phyloP scores from a whole-genome alignment of 768 basidiomycete species.

The Rhodotorula diobovata region DNA sequence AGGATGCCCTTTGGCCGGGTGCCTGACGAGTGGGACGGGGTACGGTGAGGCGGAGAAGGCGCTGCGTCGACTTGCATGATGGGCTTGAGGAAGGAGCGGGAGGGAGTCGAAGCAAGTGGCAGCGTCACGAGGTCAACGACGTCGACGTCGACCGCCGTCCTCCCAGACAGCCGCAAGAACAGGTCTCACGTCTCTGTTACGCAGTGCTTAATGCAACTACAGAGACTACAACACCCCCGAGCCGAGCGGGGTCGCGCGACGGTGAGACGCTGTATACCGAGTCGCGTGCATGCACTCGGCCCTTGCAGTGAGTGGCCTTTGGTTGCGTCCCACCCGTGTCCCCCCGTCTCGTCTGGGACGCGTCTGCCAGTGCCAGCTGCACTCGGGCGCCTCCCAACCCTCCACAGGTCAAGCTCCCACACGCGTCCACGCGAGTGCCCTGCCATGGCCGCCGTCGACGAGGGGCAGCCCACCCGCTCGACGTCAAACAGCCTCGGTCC shows the following conservation, averaged over 20 bases:
- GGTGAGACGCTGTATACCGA: no score
- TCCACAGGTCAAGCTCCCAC: neutral
- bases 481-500: neutral
- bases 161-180: no score
- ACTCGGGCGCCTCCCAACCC: neutral
- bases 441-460: neutral
- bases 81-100: neutral
- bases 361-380: neutral
- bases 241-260: no score
- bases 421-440: neutral
- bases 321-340: neutral
- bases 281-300: no score
- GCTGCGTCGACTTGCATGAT: neutral
- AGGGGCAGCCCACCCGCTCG: neutral
- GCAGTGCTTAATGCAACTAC: no score
- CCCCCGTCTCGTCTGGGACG: no score
- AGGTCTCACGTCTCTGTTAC: no score
- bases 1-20: conserved; percentile 39
- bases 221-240: no score
- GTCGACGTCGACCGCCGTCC: no score
- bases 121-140: neutral
- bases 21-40: neutral
- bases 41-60: neutral
- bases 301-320: no score
- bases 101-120: neutral